phyloP scores from a whole-genome alignment of 441 rosid species.

The Pelargonium citronellum region DNA sequence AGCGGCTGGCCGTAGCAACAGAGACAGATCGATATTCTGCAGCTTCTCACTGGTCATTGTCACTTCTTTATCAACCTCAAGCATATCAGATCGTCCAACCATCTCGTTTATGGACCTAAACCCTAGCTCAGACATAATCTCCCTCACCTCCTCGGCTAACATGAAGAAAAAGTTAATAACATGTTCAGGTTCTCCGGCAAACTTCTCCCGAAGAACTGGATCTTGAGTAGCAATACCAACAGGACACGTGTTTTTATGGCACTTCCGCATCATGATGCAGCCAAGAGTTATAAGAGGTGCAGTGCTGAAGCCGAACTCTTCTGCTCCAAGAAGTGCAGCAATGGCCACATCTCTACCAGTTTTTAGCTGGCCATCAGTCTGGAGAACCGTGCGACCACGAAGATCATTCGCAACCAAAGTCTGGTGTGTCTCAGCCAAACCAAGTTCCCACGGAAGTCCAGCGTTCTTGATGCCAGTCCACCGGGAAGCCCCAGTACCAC shows the following conservation, averaged over 20 bases:
- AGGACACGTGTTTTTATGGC: slow-evolving; percentile 99
- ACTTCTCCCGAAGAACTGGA: slow-evolving; percentile 95
- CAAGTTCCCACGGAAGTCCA: slow-evolving; percentile 99
- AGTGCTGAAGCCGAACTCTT: slow-evolving; percentile 99
- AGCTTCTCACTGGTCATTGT: slow-evolving; percentile 71
- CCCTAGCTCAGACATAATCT: slow-evolving; percentile 94
- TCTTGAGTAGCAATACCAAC: slow-evolving; percentile 99
- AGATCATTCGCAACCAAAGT: slow-evolving; percentile 98
- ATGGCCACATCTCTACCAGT: slow-evolving; percentile 98
- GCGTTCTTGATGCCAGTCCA: slow-evolving; percentile 99
- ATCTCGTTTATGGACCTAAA: slow-evolving; percentile 75
- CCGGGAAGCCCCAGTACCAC: slow-evolving; percentile 99
- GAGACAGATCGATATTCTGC: slow-evolving; percentile 83
- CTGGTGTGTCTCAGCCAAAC: slow-evolving; percentile 99
- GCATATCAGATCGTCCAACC: slow-evolving; percentile 99
- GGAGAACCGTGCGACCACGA: slow-evolving; percentile 95
- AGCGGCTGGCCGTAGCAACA: slow-evolving; percentile 86
- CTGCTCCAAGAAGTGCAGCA: slow-evolving; percentile 99
- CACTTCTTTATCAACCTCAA: slow-evolving; percentile 92
- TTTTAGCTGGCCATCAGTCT: slow-evolving; percentile 99
- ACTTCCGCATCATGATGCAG: slow-evolving; percentile 99
- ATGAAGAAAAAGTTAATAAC: slow-evolving; percentile 97
- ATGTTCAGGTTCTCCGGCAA: slow-evolving; percentile 99
- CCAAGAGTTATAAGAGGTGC: slow-evolving; percentile 99
- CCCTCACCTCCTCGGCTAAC: slow-evolving; percentile 98